Evolutionary conservation across 495 filamentous ascomycete species (phyloP).

Genomic region (Aspergillus homomorphus): DNA sequence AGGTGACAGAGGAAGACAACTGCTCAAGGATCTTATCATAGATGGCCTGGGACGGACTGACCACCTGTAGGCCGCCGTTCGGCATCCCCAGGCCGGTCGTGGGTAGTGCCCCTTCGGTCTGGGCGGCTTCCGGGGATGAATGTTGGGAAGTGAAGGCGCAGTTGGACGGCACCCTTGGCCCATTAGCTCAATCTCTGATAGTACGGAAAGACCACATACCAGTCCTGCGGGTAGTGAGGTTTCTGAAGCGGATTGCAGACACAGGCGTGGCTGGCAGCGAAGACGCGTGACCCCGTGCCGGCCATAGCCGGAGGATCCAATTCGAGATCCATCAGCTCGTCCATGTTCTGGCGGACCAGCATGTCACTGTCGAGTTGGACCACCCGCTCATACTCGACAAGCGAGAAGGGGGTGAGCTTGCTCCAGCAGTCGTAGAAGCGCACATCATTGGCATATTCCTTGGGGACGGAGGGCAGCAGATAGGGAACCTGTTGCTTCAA

Average conservation of each 20-base stretch:
- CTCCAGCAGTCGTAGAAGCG: slow-evolving; percentile 83
- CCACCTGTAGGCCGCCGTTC: slow-evolving; percentile 73
- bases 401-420: slow-evolving; percentile 73
- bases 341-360: slow-evolving; percentile 75
- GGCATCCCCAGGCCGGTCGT: slow-evolving; percentile 58
- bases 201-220: slow-evolving; percentile 41
- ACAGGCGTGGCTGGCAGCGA: slow-evolving; percentile 75
- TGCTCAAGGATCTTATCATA: slow-evolving; percentile 52
- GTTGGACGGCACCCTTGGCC: slow-evolving; percentile 57
- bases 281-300: slow-evolving; percentile 57
- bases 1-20: slow-evolving; percentile 34
- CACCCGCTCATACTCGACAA: slow-evolving; percentile 67
- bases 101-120: slow-evolving; percentile 49
- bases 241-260: slow-evolving; percentile 76
- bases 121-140: slow-evolving; percentile 51
- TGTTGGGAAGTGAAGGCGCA: slow-evolving; percentile 77
- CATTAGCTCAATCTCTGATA: not conserved
- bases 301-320: slow-evolving; percentile 54
- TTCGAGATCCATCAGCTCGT: slow-evolving; percentile 75
- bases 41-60: slow-evolving; percentile 55
- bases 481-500: slow-evolving; percentile 50
- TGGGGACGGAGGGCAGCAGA: not conserved
- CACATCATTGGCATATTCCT: slow-evolving; percentile 49
- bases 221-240: slow-evolving; percentile 70
- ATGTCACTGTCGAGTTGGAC: slow-evolving; percentile 85